Base-by-base conservation (phyloP, 75 land plant genomes). In the Chamaecyparis obtusa region DNA sequence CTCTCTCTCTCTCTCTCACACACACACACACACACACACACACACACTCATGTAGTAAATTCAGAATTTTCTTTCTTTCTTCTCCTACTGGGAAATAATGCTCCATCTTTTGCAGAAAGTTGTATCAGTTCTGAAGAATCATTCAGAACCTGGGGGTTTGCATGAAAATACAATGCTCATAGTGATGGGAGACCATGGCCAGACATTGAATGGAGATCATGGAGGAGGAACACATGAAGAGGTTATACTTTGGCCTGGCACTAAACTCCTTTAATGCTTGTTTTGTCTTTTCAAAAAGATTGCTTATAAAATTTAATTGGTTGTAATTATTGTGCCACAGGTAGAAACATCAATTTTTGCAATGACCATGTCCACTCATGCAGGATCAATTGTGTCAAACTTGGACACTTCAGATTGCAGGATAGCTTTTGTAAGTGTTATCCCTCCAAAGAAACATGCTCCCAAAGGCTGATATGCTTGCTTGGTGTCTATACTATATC, bases 121-220 rank as follows among this genome's bases (percentile, higher is more conserved):
- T 82, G 90, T 98, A 37, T 91, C 93, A 75, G 89, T 90, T 64
- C 86, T 98, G 48, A 85, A 92, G 87, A 92, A 88, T 81, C 91
- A 94, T 32, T 95, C 98, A 80, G 91, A 88, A 43, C 95, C 95
- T 35, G 96, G 96, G 81, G 93, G 90, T n/a, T 86, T 92, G 43
- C 99, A 97, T 89, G 99, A 98, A 86, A 93, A 97, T 67, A 94
- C 99, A 13, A 71, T 97, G 46, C 92, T 98, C 21, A 71, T 98
- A 83, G 99, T 98, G 60, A 92, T 98, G 97, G 99, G 99, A 14
- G 99, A 97, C 87, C 99, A 98, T 92, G 99, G 99, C 7, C 99
- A 98, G 92, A 98, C 99, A 32, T 41, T 95, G 86, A 93, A 97
- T 95, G 99, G 99, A 87, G 99, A 98, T 89, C 99, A 97, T 91